Evolutionary conservation across 1,284 basidiomycete genomes (phyloP).

Genomic region (Puccinia triticina): DNA sequence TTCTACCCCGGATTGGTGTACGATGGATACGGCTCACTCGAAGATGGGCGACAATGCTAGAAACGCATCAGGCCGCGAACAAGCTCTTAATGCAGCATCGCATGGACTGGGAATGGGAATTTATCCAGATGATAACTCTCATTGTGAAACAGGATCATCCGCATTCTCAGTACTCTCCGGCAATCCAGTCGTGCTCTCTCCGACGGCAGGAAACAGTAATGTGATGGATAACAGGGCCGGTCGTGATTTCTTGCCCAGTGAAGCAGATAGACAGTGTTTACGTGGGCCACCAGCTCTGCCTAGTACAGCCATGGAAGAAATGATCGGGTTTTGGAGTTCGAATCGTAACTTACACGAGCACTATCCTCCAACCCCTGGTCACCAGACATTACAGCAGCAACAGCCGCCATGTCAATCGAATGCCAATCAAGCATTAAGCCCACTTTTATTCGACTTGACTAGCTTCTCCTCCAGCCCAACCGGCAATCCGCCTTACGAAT

Average conservation of each 20-base stretch:
- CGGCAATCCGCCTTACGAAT: constrained; percentile 9
- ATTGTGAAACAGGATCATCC: not conserved
- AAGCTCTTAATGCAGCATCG: not conserved
- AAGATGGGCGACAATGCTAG: not conserved
- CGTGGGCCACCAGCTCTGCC: not conserved
- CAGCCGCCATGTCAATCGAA: constrained; percentile 14
- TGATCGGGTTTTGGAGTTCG: not conserved
- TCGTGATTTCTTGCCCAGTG: not conserved
- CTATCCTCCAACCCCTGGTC: not conserved
- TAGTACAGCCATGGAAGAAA: constrained; percentile 13
- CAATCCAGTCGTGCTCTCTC: not conserved
- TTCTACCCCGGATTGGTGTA: constrained; percentile 15
- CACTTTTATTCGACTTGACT: constrained; percentile 3
- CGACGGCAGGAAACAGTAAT: not conserved
- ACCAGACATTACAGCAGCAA: not conserved
- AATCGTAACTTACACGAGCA: not conserved
- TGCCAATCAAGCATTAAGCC: constrained; percentile 1
- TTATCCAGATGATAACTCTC: not conserved
- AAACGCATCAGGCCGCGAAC: not conserved
- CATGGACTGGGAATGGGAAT: not conserved
- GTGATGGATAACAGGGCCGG: not conserved
- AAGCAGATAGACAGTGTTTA: not conserved
- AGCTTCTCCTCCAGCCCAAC: not conserved
- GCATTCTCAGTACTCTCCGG: not conserved
- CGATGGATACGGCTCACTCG: not conserved